Base-by-base conservation (phyloP, 2,329 filamentous ascomycete genomes). In the Penicillium sp. region DNA sequence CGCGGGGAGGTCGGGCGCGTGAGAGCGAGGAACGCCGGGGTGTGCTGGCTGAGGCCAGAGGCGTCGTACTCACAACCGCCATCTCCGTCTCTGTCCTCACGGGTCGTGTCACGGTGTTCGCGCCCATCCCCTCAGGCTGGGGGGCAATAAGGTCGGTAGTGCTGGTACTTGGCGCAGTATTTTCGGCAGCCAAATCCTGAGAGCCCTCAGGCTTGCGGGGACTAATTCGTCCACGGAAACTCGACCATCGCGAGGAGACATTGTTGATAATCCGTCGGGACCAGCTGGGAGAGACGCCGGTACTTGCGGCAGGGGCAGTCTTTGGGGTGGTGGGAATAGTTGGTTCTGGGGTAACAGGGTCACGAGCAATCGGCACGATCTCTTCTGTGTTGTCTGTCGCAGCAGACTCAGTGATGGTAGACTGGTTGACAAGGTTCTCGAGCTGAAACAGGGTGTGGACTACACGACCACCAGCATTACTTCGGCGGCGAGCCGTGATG, bases 381-480 rank as follows among this genome's bases (percentile, higher is more conserved):
- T 27, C 43, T 45, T 31, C 49, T 45, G 58, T 44, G 23, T 16
- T 21, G 43, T 58, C 58, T 25, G 58, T 54, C 13, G 57, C 58
- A 52, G 72, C 68, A 16, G 67, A 61, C 37, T 70, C 67, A 25
- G 64, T 65, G 21, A 14, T n/a, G 19, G 13, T 3, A 16, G 37
- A n/a, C 57, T 74, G 69, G 19, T 67, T 66, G n/a, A 75, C 56
- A 8, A 71, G 59, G 39, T 72, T 56, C 16, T 72, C 68, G 29
- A 74, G 56, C 16, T 70, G 72, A 44, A 70, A 73, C 11, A 75
- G 56, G 4, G 74, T 74, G n/a, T 62, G 67, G 21, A 72, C 62
- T 27, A 75, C 69, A 5, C 68, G 66, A 13, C 72, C 74, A 49
- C 68, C 60, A 25, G 61, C 62, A 55, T 75, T 71, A 3, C 61